These are phyloP conservation scores for Penicillium mononematosum DNA, from an alignment of 495 filamentous ascomycete species.

Conservation along the genomic window DNA sequence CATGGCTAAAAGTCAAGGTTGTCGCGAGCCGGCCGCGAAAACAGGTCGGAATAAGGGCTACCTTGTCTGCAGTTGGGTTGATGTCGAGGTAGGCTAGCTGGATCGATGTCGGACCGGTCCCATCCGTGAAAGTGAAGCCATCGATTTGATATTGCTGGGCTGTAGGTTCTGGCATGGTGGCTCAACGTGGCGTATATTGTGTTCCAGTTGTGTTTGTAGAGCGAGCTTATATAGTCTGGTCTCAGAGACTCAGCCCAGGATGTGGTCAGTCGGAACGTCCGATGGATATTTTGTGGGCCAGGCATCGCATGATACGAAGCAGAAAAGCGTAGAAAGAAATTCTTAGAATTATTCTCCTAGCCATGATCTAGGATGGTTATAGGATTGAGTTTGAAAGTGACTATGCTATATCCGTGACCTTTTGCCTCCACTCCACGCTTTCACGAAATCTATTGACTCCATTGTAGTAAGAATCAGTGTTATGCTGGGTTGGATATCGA, in stretches of 20 bases:
- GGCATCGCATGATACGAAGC: neutral
- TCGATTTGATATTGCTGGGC: neutral
- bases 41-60: slow-evolving; percentile 48
- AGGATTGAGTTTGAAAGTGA: too few relatives aligned
- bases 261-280: neutral
- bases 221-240: neutral
- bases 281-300: neutral
- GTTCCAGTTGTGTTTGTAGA: neutral
- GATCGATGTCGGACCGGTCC: neutral
- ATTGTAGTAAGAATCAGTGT: too few relatives aligned
- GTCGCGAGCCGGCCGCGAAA: slow-evolving; percentile 45
- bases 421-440: too few relatives aligned
- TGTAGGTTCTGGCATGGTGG: neutral
- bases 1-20: slow-evolving; percentile 47
- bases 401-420: too few relatives aligned
- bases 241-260: neutral
- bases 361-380: too few relatives aligned
- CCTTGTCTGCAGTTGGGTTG: slow-evolving; percentile 37
- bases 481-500: too few relatives aligned
- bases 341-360: too few relatives aligned
- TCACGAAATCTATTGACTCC: too few relatives aligned
- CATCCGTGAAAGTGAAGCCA: neutral
- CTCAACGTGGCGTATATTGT: neutral
- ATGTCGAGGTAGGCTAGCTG: slow-evolving; percentile 43
- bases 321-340: neutral